Conservation (phyloP, 768 basidiomycete genomes). For the Suillus decipiens region DNA sequence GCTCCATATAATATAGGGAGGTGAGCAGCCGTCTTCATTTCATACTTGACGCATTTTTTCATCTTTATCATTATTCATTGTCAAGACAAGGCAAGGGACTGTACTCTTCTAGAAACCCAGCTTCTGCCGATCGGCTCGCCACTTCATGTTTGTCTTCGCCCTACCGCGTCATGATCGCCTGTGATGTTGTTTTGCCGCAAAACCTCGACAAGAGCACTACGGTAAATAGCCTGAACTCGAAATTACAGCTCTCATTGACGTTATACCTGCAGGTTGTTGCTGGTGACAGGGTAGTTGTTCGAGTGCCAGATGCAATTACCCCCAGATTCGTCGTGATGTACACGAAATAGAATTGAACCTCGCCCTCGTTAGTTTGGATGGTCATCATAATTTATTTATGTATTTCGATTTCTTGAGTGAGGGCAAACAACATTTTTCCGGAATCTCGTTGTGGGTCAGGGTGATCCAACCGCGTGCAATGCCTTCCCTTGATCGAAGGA, state of each 20-base stretch:
- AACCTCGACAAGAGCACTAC: conserved; percentile 25
- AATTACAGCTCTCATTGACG: conserved; percentile 27
- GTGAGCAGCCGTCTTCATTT: conserved; percentile 34
- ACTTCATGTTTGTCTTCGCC: conserved; percentile 69
- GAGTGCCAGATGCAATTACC: conserved; percentile 53
- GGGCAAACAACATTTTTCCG: not conserved
- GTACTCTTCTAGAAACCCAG: conserved; percentile 63
- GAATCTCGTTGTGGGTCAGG: not conserved
- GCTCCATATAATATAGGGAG: conserved; percentile 52
- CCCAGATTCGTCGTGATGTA: conserved; percentile 65
- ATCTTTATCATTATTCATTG: conserved; percentile 9
- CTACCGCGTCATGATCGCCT: conserved; percentile 65
- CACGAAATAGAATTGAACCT: conserved; percentile 35
- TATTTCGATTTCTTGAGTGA: not conserved
- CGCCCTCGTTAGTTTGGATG: not conserved
- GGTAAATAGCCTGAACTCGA: conserved; percentile 15
- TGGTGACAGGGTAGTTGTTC: conserved; percentile 55
- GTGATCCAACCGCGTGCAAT: not conserved
- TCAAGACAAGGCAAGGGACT: conserved; percentile 61
- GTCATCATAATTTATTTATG: not conserved
- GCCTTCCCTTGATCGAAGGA: not conserved
- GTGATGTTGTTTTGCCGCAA: conserved; percentile 49
- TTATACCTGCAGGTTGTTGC: conserved; percentile 42
- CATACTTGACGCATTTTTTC: not conserved
- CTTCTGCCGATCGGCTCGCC: conserved; percentile 56